phyloP scores from a whole-genome alignment of 805 yeast species.

The Saccharomyces mikatae region DNA sequence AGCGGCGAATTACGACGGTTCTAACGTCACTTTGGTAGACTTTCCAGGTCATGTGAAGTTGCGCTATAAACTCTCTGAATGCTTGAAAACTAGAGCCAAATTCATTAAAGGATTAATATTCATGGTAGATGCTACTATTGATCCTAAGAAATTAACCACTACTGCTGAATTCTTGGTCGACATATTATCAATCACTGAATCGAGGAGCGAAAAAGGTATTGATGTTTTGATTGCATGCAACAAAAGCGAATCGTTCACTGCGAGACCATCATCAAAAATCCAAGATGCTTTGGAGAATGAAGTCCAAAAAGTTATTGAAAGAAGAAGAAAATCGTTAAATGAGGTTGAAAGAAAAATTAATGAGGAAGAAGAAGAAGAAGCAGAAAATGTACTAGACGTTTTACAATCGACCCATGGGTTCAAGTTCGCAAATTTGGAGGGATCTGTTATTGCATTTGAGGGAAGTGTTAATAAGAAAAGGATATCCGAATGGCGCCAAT shows the following conservation, averaged over 20 bases:
- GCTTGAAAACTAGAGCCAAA: slow-evolving; percentile 34
- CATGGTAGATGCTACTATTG: slow-evolving; percentile 67
- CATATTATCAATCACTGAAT: slow-evolving; percentile 55
- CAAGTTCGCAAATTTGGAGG: slow-evolving; percentile 61
- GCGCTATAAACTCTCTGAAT: slow-evolving; percentile 44
- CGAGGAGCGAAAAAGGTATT: slow-evolving; percentile 49
- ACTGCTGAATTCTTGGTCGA: slow-evolving; percentile 54
- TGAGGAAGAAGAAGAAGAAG: slow-evolving; percentile 12
- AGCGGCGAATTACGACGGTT: slow-evolving; percentile 29
- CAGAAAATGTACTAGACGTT: slow-evolving; percentile 22
- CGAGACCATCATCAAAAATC: slow-evolving; percentile 62
- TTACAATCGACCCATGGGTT: slow-evolving; percentile 35
- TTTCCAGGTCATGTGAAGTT: slow-evolving; percentile 86
- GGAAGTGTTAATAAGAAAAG: slow-evolving; percentile 64
- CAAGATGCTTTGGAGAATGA: slow-evolving; percentile 53
- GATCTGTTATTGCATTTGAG: slow-evolving; percentile 57
- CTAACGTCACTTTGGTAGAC: slow-evolving; percentile 52
- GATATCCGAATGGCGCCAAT: slow-evolving; percentile 55
- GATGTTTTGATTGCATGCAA: slow-evolving; percentile 75
- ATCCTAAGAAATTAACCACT: slow-evolving; percentile 39
- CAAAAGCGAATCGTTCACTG: slow-evolving; percentile 77
- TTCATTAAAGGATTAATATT: slow-evolving; percentile 61
- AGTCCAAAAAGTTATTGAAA: slow-evolving; percentile 44
- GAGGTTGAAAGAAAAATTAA: slow-evolving; percentile 33
- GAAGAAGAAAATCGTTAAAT: slow-evolving; percentile 39